Conservation (phyloP, 73 alveolate genomes). For the Paramecium biaurelia region DNA sequence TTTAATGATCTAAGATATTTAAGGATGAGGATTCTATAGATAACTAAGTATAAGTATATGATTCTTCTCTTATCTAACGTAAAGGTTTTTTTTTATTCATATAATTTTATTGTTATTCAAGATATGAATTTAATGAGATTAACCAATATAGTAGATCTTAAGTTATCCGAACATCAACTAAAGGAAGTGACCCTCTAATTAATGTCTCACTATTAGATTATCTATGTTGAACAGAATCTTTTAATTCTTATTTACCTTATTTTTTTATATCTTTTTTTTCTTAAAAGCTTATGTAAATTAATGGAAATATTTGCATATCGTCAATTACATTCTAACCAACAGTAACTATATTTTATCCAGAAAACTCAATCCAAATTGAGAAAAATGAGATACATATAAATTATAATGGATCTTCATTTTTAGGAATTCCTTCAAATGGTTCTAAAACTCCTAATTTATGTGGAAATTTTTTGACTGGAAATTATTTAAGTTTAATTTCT, state of each 20-base stretch:
- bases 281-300: not conserved
- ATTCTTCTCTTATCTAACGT: not conserved
- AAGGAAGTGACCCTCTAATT: not conserved
- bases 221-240: not conserved
- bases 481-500: not conserved
- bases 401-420: not conserved
- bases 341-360: not conserved
- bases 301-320: not conserved
- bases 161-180: not conserved
- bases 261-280: not conserved
- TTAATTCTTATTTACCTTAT: not conserved
- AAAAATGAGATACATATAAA: not conserved
- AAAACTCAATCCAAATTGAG: slow-evolving; percentile 27
- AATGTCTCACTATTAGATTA: not conserved
- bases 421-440: not conserved
- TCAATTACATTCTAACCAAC: not conserved
- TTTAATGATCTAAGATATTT: not conserved
- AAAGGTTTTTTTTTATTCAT: not conserved
- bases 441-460: not conserved
- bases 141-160: not conserved
- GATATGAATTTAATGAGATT: not conserved
- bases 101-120: not conserved
- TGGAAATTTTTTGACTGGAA: not conserved
- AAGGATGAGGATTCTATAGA: not conserved
- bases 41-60: not conserved